Evolutionary conservation across 176 grass and related monocot genomes (phyloP), one percentile per base, ranked within the genome.

Genomic region (Musa beccarii): DNA sequence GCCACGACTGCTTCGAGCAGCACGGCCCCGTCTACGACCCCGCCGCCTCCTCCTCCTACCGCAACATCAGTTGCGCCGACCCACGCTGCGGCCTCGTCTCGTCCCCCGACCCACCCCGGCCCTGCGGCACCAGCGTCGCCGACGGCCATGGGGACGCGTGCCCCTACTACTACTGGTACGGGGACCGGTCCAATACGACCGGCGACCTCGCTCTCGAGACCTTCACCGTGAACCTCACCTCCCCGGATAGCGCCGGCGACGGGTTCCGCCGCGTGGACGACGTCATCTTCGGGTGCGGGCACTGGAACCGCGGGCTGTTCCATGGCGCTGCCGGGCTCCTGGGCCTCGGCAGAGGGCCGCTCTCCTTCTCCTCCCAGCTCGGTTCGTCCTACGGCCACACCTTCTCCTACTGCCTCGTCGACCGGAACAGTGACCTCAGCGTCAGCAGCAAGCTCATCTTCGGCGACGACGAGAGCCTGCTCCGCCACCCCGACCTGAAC

Each of bases 81-180:
- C 15, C 0, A 0, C 81, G 86, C 50, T 97, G 93, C 85, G n/a
- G 49, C 65, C 85, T 90, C 69, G 85, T 93, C 49, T 19, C 87
- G 1, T 59, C 89, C 8, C 83, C 84, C 5, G 15, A 83, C 50
- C 26, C 63, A 0, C 57, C 78, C 22, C 55, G 79, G 68, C 2
- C 83, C 56, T 55, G 71, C 71, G 2, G 10, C 9, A 9, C 11
- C 23, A 49, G 34, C 11, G 84, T 83, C 2, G 22, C 8, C 23
- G 10, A 11, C 77, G 59, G 61, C 24, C 25, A 68, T 16, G 78
- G 76, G 7, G 51, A 2, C 62, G 22, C 85, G 6, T 97, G 93
- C 84, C 86, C 90, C 0, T 97, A 97, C 80, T 93, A 82, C 84
- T 97, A 97, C 86, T 97, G 94, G 94, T 97, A 93, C 67, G 94